Conservation (phyloP, 140 eudicot genomes). For the Senecio squalidus region DNA sequence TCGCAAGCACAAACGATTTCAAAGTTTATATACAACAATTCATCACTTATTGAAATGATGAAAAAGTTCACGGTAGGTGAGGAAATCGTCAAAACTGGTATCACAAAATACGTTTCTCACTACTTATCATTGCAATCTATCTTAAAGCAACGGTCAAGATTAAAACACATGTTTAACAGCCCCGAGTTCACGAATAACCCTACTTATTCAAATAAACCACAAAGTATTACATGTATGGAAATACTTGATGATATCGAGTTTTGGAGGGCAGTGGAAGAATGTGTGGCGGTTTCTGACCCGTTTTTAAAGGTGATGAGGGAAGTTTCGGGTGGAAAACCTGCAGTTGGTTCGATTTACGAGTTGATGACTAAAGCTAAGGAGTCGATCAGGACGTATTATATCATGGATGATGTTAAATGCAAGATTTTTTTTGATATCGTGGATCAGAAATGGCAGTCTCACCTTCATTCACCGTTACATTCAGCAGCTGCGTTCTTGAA, state of each 20-base stretch:
- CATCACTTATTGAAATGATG: conserved; percentile 61
- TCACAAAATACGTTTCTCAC: conserved; percentile 69
- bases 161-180: conserved; percentile 82
- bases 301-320: conserved; percentile 76
- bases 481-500: conserved; percentile 94
- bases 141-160: conserved; percentile 64
- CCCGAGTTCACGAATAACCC: conserved; percentile 64
- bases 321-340: conserved; percentile 76
- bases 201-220: conserved; percentile 52
- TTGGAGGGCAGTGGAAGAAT: conserved; percentile 80
- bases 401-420: conserved; percentile 93
- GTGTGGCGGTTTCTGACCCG: conserved; percentile 88
- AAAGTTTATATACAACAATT: conserved; percentile 63
- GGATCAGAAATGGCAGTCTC: conserved; percentile 82
- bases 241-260: conserved; percentile 76
- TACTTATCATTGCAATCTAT: conserved; percentile 65
- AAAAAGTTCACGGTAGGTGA: conserved; percentile 63
- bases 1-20: conserved; percentile 71
- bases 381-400: conserved; percentile 83
- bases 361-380: conserved; percentile 87
- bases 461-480: conserved; percentile 82
- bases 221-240: conserved; percentile 47
- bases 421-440: conserved; percentile 84
- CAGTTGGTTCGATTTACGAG: conserved; percentile 77
- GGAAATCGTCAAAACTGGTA: conserved; percentile 70